Evolutionary conservation across 225 moss, liverwort and hornwort genomes (phyloP).

Genomic region (Sphagnum tenellum): DNA sequence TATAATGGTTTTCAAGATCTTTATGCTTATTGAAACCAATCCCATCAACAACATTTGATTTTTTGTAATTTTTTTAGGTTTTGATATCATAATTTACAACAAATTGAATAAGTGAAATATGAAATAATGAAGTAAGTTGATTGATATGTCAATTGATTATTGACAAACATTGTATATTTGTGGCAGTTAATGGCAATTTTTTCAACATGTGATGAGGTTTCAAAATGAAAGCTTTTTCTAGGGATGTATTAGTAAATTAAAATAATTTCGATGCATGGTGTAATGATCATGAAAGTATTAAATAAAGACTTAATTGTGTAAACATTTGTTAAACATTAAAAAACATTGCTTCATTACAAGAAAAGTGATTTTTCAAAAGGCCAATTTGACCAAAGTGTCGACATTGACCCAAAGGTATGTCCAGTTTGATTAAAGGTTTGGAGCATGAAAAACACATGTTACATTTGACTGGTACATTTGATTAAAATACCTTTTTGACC

Average conservation of each 20-base stretch:
- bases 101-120: background rate
- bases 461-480: too few relatives aligned
- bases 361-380: background rate
- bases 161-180: background rate
- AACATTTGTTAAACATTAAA: constrained; percentile 1
- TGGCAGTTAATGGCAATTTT: background rate
- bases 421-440: too few relatives aligned
- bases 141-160: background rate
- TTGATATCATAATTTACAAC: background rate
- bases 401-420: too few relatives aligned
- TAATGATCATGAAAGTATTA: background rate
- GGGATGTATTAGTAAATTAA: background rate
- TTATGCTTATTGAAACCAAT: background rate
- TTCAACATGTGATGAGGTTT: background rate
- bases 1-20: background rate
- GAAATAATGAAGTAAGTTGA: background rate
- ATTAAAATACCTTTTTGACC: too few relatives aligned
- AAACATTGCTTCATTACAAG: too few relatives aligned
- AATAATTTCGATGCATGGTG: background rate
- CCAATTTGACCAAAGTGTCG: too few relatives aligned
- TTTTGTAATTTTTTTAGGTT: background rate
- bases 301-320: background rate
- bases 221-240: background rate
- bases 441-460: too few relatives aligned
- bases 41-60: background rate